Base-by-base conservation (phyloP, 768 basidiomycete genomes). In the Mycena vulgaris region DNA sequence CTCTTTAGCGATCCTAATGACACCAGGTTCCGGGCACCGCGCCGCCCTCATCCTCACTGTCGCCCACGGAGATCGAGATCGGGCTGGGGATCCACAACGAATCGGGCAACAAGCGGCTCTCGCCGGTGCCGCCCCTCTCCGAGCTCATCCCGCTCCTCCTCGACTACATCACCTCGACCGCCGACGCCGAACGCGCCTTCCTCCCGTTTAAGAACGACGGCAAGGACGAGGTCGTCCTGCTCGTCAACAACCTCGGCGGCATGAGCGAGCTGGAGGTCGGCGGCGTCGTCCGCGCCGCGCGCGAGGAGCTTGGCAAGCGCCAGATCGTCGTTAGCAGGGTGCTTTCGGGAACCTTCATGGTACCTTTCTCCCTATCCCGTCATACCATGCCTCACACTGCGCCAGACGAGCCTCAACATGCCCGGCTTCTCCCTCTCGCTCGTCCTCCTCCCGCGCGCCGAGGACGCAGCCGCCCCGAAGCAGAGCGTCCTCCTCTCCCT, bases 21-120 rank as follows among this genome's bases (percentile, higher is more conserved):
- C 23, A 16, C 2, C 65, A 94, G 93, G 91, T 95, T 47, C 95
- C 94, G 11, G 93, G 95, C 35, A 95, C 94, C 7, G 89, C 90
- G 0, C 77, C 87, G 1, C 77, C 84, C 4, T 79, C 88, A 39
- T 86, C 88, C 16, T 86, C 89, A 76, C 84, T 96, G 27, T 84
- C 83, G 5, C 75, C 80, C 16, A 81, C 87, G 25, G 93, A 95
- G 78, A 89, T 96, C 61, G 96, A 97, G 81, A 92, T 97, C 67
- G 96, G 96, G 21, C 89, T 95, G 85, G 94, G 96, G 16, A 93
- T 97, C 65, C 96, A 97, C 82, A 97, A 97, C 75, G 96, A 97
- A 81, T 89, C 90, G 53, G 96, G 93, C 10, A 86, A 90, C 70
- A 82, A 84, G 47, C 90, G 90, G 31, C 73, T 93, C 39, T 90